phyloP scores from a whole-genome alignment of 2,329 filamentous ascomycete genomes.

The Penicillium griseofulvum region DNA sequence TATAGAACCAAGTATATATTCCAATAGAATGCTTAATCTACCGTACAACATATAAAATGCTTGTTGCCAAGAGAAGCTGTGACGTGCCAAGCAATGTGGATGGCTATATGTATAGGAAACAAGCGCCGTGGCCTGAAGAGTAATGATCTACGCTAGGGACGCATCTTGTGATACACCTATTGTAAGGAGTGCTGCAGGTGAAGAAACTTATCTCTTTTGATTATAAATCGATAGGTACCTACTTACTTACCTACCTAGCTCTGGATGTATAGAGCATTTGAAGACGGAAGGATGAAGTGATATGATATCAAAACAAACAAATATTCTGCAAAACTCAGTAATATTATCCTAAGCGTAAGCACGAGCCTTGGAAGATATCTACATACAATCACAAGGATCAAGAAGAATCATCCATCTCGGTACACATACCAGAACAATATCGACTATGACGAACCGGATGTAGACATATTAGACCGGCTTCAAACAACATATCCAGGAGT shows the following conservation, averaged over 20 bases:
- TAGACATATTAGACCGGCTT: neutral
- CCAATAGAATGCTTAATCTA: neutral
- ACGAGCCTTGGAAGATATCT: no score
- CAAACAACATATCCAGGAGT: neutral
- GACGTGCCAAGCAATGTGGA: slow-evolving; percentile 13
- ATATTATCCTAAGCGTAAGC: neutral
- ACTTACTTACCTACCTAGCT: no score
- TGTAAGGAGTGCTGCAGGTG: neutral
- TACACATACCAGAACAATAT: neutral
- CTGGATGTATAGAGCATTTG: no score
- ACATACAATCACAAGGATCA: neutral
- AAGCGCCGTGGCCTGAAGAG: slow-evolving; percentile 25
- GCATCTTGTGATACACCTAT: neutral
- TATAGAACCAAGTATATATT: neutral
- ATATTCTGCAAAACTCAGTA: neutral
- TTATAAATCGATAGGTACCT: neutral
- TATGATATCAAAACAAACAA: neutral
- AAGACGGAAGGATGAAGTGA: neutral
- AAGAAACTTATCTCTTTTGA: neutral
- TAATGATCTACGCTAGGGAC: slow-evolving; percentile 24
- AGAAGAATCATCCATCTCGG: neutral
- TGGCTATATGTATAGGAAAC: neutral
- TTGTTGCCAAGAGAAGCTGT: slow-evolving; percentile 12
- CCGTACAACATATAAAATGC: no score
- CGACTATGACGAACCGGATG: neutral